These are phyloP conservation scores for Garcia nutans DNA, from an alignment of 345 rosid species.

Conservation along the genomic window DNA sequence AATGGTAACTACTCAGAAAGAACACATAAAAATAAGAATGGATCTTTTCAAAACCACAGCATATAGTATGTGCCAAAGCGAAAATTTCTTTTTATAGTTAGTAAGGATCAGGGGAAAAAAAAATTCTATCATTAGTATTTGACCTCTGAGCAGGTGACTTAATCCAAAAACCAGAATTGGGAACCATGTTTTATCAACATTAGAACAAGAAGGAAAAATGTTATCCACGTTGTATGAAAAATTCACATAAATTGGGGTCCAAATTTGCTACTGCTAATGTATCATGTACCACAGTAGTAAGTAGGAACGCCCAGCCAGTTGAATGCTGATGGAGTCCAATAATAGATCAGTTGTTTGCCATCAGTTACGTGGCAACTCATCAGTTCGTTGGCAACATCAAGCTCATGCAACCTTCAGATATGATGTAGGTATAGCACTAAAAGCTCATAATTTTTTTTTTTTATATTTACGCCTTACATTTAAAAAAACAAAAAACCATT, in stretches of 20 bases:
- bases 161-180: too few species aligned
- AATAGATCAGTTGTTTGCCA: too few species aligned
- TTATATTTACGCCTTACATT: too few species aligned
- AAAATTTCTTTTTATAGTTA: background rate
- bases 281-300: background rate
- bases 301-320: too few species aligned
- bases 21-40: constrained; percentile 8
- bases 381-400: background rate
- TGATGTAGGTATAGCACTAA: background rate
- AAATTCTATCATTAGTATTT: too few species aligned
- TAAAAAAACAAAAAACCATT: background rate
- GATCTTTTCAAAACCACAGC: background rate
- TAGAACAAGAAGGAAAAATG: too few species aligned
- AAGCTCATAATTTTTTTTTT: background rate
- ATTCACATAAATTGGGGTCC: background rate
- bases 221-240: background rate
- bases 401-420: background rate
- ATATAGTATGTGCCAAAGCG: background rate
- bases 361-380: background rate
- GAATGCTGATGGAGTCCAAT: too few species aligned
- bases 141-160: too few species aligned
- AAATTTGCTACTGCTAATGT: background rate
- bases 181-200: too few species aligned
- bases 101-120: background rate
- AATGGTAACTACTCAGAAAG: constrained; percentile 56